Percentiles rank a stretch among this genome's conserved stretches.
phyloP scores from a whole-genome alignment of 768 basidiomycete genomes.

The Psilocybe subaeruginosa region DNA sequence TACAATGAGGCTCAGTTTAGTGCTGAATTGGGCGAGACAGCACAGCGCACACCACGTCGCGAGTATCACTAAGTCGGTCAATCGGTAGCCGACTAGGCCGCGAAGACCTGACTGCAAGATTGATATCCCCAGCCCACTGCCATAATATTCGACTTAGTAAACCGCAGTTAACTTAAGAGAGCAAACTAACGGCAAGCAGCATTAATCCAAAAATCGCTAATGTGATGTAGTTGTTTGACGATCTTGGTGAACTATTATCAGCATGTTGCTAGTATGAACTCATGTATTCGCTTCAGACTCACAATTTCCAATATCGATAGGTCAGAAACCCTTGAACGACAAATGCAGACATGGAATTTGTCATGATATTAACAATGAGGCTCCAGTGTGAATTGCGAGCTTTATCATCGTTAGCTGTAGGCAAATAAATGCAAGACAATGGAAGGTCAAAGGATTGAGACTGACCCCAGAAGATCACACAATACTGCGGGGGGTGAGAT shows the following conservation, averaged over 20 bases:
- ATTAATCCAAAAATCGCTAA: background rate
- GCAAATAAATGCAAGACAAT: background rate
- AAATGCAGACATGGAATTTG: slow-evolving; percentile 5
- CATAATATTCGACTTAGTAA: background rate
- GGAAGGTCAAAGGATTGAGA: background rate
- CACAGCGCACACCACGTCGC: background rate
- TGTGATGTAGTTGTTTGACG: slow-evolving; percentile 6
- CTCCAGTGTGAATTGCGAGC: slow-evolving; percentile 8
- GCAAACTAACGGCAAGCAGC: background rate
- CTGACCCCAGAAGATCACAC: slow-evolving; percentile 8
- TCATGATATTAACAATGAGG: slow-evolving; percentile 7
- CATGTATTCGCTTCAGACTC: background rate
- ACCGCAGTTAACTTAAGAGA: background rate
- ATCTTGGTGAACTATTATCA: background rate
- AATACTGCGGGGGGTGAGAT: background rate
- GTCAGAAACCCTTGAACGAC: slow-evolving; percentile 15
- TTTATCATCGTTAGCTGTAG: background rate
- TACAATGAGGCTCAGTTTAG: background rate
- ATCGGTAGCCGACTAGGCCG: background rate
- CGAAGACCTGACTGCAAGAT: background rate
- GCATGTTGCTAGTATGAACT: background rate
- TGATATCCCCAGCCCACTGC: background rate
- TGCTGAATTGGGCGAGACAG: background rate
- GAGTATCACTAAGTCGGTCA: background rate
- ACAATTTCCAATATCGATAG: slow-evolving; percentile 15